Base-by-base conservation (phyloP, 2,329 filamentous ascomycete genomes). In the Karstenula rhodostoma region DNA sequence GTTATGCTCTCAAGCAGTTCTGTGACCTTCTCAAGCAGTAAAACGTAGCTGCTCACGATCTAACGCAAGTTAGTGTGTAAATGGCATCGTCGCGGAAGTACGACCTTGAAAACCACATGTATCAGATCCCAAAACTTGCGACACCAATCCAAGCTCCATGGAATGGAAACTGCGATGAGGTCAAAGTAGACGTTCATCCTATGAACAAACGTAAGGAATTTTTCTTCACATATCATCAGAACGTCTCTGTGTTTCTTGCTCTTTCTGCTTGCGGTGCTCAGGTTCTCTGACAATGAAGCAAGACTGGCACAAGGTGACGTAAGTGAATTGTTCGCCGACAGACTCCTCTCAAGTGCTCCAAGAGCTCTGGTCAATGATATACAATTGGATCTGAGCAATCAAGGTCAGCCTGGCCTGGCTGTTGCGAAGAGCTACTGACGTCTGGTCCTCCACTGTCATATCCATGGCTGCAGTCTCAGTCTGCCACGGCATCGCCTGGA, bases 161-260 rank as follows among this genome's bases (percentile, higher is more conserved):
- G 33, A 19, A 64, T 60, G 35, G 64, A 71, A 12, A 66, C 65
- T 44, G 59, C 58, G 35, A 75, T 59, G 17, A 74, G 56, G 44
- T 73, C 68, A 49, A 74, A 74, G 58, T 70, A 75, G 8, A 67
- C 62, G 32, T 67, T 64, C 59, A 74, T 70, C 13, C 56, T 46
- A 23, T 58, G 63, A 9, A 65, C 56, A 53, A 74, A 74, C 5
- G 66, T 47, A n/a, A 58, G 52, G 13, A 73, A 60, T 51, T 70
- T 73, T 40, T 58, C 56, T 15, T 58, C 63, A 50, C 65, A 70
- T n/a, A 56, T 49, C 6, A 63, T 27, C 22, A 68, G 46, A 44
- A 58, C 65, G 32, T 53, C 57, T 15, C 65, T 57, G 25, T 62
- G 55, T 23, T 63, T 61, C 44, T 50, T 54, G 17, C 62, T 57